Percentiles rank a stretch among this genome's conserved stretches.
Conservation (phyloP, 2,329 filamentous ascomycete species). For the Paraphaeosphaeria minitans region DNA sequence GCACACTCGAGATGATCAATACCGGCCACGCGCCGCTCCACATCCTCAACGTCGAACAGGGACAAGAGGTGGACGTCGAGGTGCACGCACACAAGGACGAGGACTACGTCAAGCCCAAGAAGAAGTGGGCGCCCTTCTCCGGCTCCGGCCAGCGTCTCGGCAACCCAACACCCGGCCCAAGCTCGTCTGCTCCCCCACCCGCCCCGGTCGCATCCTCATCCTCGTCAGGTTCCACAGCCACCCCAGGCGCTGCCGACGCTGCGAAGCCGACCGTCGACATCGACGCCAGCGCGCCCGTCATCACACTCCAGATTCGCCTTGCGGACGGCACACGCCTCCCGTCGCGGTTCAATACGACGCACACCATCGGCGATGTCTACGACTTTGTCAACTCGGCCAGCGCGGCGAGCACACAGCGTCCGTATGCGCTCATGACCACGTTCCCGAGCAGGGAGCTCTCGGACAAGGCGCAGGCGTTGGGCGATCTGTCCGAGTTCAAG, state of each 20-base stretch:
- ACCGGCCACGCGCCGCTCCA: constrained; percentile 76
- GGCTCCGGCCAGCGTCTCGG: constrained; percentile 76
- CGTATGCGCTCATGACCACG: constrained; percentile 78
- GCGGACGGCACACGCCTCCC: constrained; percentile 77
- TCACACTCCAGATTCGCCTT: constrained; percentile 77
- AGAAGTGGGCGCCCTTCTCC: constrained; percentile 75
- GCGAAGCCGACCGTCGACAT: constrained; percentile 55
- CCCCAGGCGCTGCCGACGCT: constrained; percentile 39
- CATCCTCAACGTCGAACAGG: constrained; percentile 75
- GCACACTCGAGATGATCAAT: constrained; percentile 76
- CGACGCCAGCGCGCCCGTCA: constrained; percentile 68
- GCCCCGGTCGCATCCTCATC: constrained; percentile 40
- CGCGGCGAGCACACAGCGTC: constrained; percentile 60
- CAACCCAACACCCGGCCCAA: constrained; percentile 71
- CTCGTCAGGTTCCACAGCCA: constrained; percentile 36
- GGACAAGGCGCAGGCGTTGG: constrained; percentile 61
- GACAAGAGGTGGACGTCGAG: constrained; percentile 79
- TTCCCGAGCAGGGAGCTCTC: constrained; percentile 82
- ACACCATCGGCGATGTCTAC: constrained; percentile 80
- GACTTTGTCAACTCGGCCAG: constrained; percentile 72
- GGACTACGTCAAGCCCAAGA: constrained; percentile 73
- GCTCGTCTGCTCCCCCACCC: constrained; percentile 44
- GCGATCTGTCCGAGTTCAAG: constrained; percentile 57
- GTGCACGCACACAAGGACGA: constrained; percentile 75
- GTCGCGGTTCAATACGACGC: constrained; percentile 80